phyloP scores from a whole-genome alignment of 192 early-diverging fungal genomes.

The Thamnidium elegans region DNA sequence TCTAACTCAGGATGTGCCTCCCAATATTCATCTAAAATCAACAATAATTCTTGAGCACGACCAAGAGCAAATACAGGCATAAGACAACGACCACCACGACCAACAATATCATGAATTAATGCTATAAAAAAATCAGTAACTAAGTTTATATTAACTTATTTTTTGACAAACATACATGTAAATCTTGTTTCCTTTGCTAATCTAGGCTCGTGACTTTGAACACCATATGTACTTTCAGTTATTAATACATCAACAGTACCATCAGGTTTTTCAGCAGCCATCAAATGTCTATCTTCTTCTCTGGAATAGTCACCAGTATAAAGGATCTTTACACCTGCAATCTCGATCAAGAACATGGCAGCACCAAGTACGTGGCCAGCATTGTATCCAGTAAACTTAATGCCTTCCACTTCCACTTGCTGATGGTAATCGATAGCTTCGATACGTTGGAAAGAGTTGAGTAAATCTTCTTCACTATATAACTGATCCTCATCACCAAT shows the following conservation, averaged over 20 bases:
- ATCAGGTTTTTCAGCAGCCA: constrained; percentile 90
- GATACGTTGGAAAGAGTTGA: constrained; percentile 80
- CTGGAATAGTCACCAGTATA: constrained; percentile 99
- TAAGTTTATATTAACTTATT: background rate
- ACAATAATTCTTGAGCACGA: constrained; percentile 91
- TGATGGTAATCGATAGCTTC: constrained; percentile 97
- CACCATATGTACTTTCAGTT: constrained; percentile 94
- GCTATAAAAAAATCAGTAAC: constrained; percentile 29
- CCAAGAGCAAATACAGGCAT: constrained; percentile 98
- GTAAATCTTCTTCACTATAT: constrained; percentile 88
- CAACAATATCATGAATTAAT: constrained; percentile 81
- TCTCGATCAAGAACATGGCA: constrained; percentile 94
- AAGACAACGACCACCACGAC: constrained; percentile 85
- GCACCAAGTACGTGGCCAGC: constrained; percentile 98
- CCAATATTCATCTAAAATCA: constrained; percentile 99
- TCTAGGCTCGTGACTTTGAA: constrained; percentile 95
- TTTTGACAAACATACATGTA: constrained; percentile 50
- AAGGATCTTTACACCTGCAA: constrained; percentile 83
- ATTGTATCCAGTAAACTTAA: constrained; percentile 94
- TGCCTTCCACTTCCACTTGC: constrained; percentile 90
- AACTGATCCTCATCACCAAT: constrained; percentile 76
- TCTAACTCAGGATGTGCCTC: constrained; percentile 83
- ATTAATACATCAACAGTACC: constrained; percentile 87
- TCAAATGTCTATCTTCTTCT: constrained; percentile 97
- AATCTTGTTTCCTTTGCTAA: constrained; percentile 88